Base-by-base conservation (phyloP, 768 basidiomycete species). In the Gautieria morchelliformis region DNA sequence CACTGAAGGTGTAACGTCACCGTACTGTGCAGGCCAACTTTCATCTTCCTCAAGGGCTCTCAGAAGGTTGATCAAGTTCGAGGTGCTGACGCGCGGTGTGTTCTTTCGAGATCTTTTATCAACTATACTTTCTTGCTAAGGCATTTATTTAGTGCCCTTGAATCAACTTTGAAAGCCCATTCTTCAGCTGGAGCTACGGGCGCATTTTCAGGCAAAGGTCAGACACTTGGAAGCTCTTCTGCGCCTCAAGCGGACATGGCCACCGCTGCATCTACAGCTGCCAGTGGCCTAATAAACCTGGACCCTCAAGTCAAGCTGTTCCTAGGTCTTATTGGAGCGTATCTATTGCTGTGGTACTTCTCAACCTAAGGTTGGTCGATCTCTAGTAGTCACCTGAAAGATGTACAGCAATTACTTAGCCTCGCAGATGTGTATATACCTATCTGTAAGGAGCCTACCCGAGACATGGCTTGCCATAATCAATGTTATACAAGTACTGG, bases 191-290 rank as follows among this genome's bases (percentile, higher is more conserved):
- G 70, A 2, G 58, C 71, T 22, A 55, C 70, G 2, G 64, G 71
- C 40, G 73, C 80, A 42, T 93, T 93, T 67, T 66, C 80, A 22
- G 90, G 90, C 4, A 77, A 78, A 64, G 90, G 90, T 22, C 83
- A 84, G 9, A 89, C 84, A 6, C 74, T 93, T 1, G 85, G 83
- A 20, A 81, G 81, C 27, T 48, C 41, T 20, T 39, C 55, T 5
- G 5, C 53, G 7, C 24, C 32, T 19, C 22, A 49, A 24, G 20
- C 17, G 20, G 12, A 22, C n/a, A 62, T 70, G 1, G 59, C 73
- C 14, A 20, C 65, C 0, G 67, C 74, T 14, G 62, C 75, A 27
- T 68, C 72, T 17, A 70, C 75, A 51, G 61, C 70, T 30, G 65
- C 68, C 10, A 68, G 63, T 22, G 70, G 74, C 51, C 58, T 70